Evolutionary conservation across 345 rosid genomes (phyloP).

Genomic region (Melastoma malabathricum): DNA sequence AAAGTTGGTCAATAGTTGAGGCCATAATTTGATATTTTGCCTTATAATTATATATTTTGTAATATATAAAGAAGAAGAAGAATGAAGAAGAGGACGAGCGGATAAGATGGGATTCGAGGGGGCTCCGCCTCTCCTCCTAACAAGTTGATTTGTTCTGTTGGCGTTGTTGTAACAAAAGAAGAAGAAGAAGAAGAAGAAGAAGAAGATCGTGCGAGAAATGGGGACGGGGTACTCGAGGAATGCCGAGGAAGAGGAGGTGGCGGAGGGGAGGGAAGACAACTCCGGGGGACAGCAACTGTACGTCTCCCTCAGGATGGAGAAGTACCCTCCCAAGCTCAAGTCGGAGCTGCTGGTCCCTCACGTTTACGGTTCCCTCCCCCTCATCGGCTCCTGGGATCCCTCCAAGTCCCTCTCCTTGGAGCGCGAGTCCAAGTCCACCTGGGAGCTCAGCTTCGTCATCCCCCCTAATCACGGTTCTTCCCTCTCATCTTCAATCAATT

Average conservation of each 20-base stretch:
- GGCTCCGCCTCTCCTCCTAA: no score
- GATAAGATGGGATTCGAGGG: no score
- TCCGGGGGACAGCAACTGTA: constrained; percentile 70
- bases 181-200: no score
- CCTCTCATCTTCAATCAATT: no score
- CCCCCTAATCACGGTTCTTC: constrained; percentile 83
- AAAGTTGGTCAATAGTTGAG: no score
- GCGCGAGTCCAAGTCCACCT: constrained; percentile 86
- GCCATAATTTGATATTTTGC: no score
- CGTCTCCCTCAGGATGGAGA: constrained; percentile 84
- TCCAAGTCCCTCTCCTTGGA: constrained; percentile 78
- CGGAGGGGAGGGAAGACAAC: constrained; percentile 48
- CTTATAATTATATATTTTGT: not conserved
- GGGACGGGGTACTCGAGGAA: constrained; percentile 64
- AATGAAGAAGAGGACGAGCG: not conserved
- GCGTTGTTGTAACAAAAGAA: no score
- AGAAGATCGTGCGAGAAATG: constrained; percentile 19
- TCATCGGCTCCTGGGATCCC: constrained; percentile 93
- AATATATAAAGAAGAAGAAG: not conserved
- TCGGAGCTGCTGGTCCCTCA: constrained; percentile 89
- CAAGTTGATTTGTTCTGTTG: no score
- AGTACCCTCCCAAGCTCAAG: constrained; percentile 36
- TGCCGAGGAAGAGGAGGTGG: constrained; percentile 30
- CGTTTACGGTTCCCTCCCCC: constrained; percentile 80
- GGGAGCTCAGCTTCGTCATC: constrained; percentile 89